Percentiles rank a stretch among this genome's conserved stretches.
phyloP scores from a whole-genome alignment of 1,284 basidiomycete species.

The Apiotrichum sp. region DNA sequence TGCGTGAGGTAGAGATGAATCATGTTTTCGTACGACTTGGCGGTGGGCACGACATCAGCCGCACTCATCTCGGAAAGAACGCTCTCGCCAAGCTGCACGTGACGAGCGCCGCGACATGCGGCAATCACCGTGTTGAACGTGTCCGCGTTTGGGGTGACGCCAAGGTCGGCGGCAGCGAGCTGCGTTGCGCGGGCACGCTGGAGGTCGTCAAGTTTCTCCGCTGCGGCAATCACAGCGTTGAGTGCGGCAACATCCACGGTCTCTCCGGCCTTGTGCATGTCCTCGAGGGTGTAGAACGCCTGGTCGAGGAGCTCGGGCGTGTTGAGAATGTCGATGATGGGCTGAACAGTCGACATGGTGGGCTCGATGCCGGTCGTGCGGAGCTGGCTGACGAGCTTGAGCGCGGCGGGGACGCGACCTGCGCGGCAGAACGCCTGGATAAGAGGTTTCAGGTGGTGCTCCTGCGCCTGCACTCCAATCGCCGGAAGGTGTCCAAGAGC shows the following conservation, averaged over 20 bases:
- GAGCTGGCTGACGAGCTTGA: conserved; percentile 32
- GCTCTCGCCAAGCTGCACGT: conserved; percentile 35
- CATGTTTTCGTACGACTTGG: conserved; percentile 60
- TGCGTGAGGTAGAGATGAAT: conserved; percentile 65
- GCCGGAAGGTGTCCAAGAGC: conserved; percentile 56
- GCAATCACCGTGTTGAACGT: conserved; percentile 66
- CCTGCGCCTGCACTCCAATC: conserved; percentile 54
- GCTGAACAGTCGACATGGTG: conserved; percentile 28
- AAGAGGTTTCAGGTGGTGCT: conserved; percentile 48
- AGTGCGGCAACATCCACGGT: conserved; percentile 57
- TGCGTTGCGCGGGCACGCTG: conserved; percentile 72
- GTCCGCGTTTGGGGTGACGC: conserved; percentile 55
- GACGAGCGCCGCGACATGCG: conserved; percentile 52
- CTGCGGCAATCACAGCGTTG: conserved; percentile 62
- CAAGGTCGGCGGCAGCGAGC: conserved; percentile 57
- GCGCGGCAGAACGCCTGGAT: conserved; percentile 41
- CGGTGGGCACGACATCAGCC: conserved; percentile 52
- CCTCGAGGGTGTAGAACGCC: conserved; percentile 61
- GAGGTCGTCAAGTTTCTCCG: conserved; percentile 59
- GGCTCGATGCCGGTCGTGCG: conserved; percentile 30
- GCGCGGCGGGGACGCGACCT: conserved; percentile 37
- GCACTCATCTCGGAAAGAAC: conserved; percentile 34
- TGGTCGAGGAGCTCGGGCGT: conserved; percentile 57
- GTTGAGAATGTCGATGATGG: conserved; percentile 54
- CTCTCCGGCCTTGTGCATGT: conserved; percentile 54